Evolutionary conservation across 805 yeast species (phyloP).

Genomic region (Zygosaccharomyces lentus): DNA sequence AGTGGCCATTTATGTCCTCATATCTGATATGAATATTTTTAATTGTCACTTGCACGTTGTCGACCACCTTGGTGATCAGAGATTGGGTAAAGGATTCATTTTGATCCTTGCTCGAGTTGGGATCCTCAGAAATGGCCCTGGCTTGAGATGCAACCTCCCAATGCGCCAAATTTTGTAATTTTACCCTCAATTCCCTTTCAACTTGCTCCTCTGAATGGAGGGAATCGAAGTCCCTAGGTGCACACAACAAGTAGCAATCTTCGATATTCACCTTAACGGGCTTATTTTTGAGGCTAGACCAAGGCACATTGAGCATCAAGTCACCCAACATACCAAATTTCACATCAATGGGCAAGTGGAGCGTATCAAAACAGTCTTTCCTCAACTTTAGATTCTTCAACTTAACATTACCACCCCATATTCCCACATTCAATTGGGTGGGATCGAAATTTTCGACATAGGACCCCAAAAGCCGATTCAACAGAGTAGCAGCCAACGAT

Average conservation of each 20-base stretch:
- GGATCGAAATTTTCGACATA: slow-evolving; percentile 96
- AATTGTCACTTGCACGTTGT: slow-evolving; percentile 86
- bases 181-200: slow-evolving; percentile 59
- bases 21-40: slow-evolving; percentile 88
- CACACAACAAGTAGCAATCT: slow-evolving; percentile 77
- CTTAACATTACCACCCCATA: slow-evolving; percentile 96
- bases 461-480: slow-evolving; percentile 35
- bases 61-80: slow-evolving; percentile 82
- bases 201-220: slow-evolving; percentile 52
- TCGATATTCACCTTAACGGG: slow-evolving; percentile 87
- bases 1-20: slow-evolving; percentile 68
- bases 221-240: slow-evolving; percentile 61
- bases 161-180: slow-evolving; percentile 62
- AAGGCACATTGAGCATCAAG: slow-evolving; percentile 86
- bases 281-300: slow-evolving; percentile 89
- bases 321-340: slow-evolving; percentile 87
- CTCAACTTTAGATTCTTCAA: slow-evolving; percentile 71
- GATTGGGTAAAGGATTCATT: slow-evolving; percentile 85
- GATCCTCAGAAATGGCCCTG: slow-evolving; percentile 33
- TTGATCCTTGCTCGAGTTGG: slow-evolving; percentile 41
- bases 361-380: slow-evolving; percentile 82
- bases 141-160: slow-evolving; percentile 52
- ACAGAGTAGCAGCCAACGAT: slow-evolving; percentile 35
- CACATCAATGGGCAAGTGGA: slow-evolving; percentile 82
- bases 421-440: slow-evolving; percentile 89